These are phyloP conservation scores for Lodderomyces theae DNA, from an alignment of 1,139 yeast genomes.

Conservation along the genomic window DNA sequence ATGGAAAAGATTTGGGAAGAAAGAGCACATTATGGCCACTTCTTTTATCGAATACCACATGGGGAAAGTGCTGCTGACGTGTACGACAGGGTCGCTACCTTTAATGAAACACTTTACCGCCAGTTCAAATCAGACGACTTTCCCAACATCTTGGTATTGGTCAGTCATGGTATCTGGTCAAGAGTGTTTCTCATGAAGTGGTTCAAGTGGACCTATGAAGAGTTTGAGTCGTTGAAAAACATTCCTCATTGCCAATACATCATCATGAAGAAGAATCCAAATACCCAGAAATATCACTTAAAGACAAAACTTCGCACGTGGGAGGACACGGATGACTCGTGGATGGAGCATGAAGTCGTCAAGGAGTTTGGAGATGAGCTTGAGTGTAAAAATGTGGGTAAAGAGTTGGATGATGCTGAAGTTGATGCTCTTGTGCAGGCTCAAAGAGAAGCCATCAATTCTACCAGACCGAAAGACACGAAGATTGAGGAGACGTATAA, in stretches of 20 bases:
- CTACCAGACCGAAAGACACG: constrained; percentile 37
- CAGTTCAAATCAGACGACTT: constrained; percentile 68
- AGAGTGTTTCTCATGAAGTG: constrained; percentile 89
- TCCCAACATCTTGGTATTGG: constrained; percentile 74
- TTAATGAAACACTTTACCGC: constrained; percentile 80
- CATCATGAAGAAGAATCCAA: constrained; percentile 61
- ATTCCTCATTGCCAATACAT: constrained; percentile 82
- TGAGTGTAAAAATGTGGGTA: constrained; percentile 23
- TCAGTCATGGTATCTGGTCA: constrained; percentile 93
- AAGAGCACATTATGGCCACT: constrained; percentile 86
- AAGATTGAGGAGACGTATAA: constrained; percentile 34
- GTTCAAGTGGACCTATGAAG: constrained; percentile 90
- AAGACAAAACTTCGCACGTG: constrained; percentile 58
- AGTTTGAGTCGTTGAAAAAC: constrained; percentile 77
- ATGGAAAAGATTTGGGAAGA: constrained; percentile 80
- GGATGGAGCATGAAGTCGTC: constrained; percentile 16
- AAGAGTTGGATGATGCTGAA: constrained; percentile 27
- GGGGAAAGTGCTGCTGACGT: constrained; percentile 97
- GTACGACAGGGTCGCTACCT: constrained; percentile 84
- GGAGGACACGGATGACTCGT: constrained; percentile 47
- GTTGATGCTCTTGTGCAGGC: constrained; percentile 44
- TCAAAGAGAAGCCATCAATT: constrained; percentile 42
- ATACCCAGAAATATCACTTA: constrained; percentile 45
- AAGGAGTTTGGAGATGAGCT: constrained; percentile 12
- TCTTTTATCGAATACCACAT: constrained; percentile 84